Percentiles rank a stretch among this genome's conserved stretches.
phyloP scores from a whole-genome alignment of 2,329 filamentous ascomycete genomes.

The Aspergillus novofumigatus region DNA sequence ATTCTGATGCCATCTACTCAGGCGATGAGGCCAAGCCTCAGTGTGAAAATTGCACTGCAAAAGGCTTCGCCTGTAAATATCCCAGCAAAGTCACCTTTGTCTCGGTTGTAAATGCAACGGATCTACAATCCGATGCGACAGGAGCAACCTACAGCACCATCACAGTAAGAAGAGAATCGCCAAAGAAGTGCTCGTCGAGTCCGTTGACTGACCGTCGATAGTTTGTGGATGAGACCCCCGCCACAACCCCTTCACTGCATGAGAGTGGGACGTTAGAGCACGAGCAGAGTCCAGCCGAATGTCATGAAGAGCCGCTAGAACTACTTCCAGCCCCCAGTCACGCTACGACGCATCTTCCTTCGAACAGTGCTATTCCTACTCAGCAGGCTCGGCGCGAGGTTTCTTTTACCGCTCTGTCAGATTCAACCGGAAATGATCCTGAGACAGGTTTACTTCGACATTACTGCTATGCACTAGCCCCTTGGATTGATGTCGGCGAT shows the following conservation, averaged over 20 bases:
- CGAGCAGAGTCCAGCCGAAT: background rate
- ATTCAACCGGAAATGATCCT: conserved; percentile 4
- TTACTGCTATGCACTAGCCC: conserved; percentile 21
- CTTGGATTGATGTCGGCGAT: conserved; percentile 24
- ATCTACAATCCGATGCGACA: background rate
- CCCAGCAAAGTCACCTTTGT: conserved; percentile 20
- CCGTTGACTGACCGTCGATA: background rate
- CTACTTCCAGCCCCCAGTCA: background rate
- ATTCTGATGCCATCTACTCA: conserved; percentile 1
- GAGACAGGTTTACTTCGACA: conserved; percentile 22
- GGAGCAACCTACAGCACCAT: conserved; percentile 15
- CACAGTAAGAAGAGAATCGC: conserved; percentile 9
- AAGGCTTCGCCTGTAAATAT: conserved; percentile 22
- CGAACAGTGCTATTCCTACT: background rate
- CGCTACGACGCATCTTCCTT: background rate
- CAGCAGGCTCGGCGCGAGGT: background rate
- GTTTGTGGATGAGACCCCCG: background rate
- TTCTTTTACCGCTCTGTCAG: background rate
- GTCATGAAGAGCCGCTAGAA: background rate
- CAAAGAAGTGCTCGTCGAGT: background rate
- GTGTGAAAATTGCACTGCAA: conserved; percentile 21
- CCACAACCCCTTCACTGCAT: background rate
- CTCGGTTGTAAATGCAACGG: conserved; percentile 6
- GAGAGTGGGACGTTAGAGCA: background rate
- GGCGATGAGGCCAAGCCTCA: conserved; percentile 24